Percentiles rank a stretch among this genome's conserved stretches.
Evolutionary conservation across 2,329 filamentous ascomycete species (phyloP).

Genomic region (Fonsecaea multimorphosa): DNA sequence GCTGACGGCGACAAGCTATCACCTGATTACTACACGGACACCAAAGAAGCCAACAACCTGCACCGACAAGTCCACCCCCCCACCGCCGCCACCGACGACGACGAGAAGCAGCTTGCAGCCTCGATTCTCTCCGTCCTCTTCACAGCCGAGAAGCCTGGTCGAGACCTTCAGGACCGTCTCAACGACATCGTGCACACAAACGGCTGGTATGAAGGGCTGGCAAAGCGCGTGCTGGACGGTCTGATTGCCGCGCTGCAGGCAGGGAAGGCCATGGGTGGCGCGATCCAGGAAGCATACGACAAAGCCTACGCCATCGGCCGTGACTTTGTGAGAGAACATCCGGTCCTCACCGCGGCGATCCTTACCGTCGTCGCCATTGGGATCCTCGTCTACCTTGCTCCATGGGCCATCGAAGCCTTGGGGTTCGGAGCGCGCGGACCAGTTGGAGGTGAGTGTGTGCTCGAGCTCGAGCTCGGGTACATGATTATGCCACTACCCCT

Average conservation of each 20-base stretch:
- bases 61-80: neutral
- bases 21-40: neutral
- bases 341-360: neutral
- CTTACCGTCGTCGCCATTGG: slow-evolving; percentile 4
- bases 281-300: slow-evolving; percentile 1
- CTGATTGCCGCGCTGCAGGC: neutral
- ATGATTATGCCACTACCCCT: too few species aligned
- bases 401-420: slow-evolving; percentile 12
- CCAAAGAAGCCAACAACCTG: neutral
- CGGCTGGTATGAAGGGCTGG: slow-evolving; percentile 11
- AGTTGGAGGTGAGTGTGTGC: neutral
- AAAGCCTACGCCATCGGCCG: neutral
- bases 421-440: slow-evolving; percentile 5
- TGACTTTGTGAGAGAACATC: slow-evolving; percentile 2
- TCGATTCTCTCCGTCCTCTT: slow-evolving; percentile 9
- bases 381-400: neutral
- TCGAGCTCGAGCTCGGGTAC: too few species aligned
- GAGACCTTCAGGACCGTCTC: neutral
- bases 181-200: neutral
- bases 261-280: neutral
- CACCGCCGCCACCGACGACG: too few species aligned
- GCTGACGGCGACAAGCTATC: neutral
- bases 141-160: slow-evolving; percentile 7
- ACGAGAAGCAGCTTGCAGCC: neutral
- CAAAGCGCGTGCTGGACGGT: slow-evolving; percentile 4